phyloP scores from a whole-genome alignment of 768 basidiomycete genomes.

The Ramaria rubella region DNA sequence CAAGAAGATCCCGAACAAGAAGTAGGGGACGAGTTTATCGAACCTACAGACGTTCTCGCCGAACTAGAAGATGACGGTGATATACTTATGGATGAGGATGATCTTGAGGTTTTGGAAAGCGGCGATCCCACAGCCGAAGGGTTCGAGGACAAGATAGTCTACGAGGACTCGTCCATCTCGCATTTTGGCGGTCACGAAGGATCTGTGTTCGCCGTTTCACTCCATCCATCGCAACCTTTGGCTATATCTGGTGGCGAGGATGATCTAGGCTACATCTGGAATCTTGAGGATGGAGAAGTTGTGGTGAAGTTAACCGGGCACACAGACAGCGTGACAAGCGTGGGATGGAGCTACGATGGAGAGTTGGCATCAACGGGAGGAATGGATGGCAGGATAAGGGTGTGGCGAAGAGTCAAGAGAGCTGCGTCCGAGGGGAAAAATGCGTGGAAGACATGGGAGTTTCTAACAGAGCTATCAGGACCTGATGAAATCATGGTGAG shows the following conservation, averaged over 20 bases:
- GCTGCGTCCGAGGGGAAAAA: constrained; percentile 41
- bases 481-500: constrained; percentile 93
- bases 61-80: constrained; percentile 65
- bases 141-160: constrained; percentile 23
- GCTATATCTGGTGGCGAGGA: constrained; percentile 94
- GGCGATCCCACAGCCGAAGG: constrained; percentile 26
- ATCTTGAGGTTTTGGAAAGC: constrained; percentile 29
- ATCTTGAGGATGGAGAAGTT: constrained; percentile 72
- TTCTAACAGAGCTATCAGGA: constrained; percentile 86
- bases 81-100: constrained; percentile 59
- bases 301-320: constrained; percentile 87
- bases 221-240: constrained; percentile 73
- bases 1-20: constrained; percentile 22
- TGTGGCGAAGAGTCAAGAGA: constrained; percentile 73
- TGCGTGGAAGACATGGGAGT: constrained; percentile 82
- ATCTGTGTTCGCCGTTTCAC: constrained; percentile 80
- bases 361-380: constrained; percentile 93
- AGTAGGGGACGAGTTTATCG: constrained; percentile 55
- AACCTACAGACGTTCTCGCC: constrained; percentile 54
- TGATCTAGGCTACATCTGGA: constrained; percentile 91
- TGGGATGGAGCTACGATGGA: constrained; percentile 81
- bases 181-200: constrained; percentile 59
- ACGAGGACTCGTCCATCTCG: constrained; percentile 60
- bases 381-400: constrained; percentile 92
- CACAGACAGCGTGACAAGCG: constrained; percentile 79